Base-by-base conservation (phyloP, 2,329 filamentous ascomycete species). In the Cercospora sp. region DNA sequence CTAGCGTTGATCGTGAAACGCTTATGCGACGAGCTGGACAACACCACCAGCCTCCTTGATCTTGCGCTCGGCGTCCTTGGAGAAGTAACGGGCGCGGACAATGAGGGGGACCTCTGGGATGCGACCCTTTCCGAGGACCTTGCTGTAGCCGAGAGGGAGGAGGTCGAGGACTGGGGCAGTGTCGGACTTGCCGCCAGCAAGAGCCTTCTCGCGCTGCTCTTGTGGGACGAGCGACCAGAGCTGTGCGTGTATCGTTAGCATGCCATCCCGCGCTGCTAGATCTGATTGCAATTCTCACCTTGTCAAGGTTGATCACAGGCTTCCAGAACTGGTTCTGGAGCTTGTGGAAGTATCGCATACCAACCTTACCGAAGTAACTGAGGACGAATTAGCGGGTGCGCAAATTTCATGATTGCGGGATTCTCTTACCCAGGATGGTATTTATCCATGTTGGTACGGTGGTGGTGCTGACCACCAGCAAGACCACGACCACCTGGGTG, bases 391-490 rank as follows among this genome's bases (percentile, higher is more conserved):
- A 62, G 60, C 26, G 9, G n/a, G 20, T n/a, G 36, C 28, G 60
- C 28, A 39, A 13, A 20, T 18, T 13, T n/a, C 9, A 12, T 4
- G 1, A 26, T 30, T n/a, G 18, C 12, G 16, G 4, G 3, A 28
- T 23, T 30, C 12, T 20, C 60, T 62, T 48, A 62, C 60, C 95
- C 95, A 73, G 94, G 93, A 82, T 96, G 92, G 90, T 94, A 93
- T 86, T 94, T 94, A 83, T 92, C 90, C 79, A 93, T 86, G 87
- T 96, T 96, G 81, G 92, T 96, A 77, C 92, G 86, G 90, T 96
- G 93, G 87, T 99, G 95, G 88, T 99, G 95, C 87, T 97, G 93
- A 89, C 94, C 94, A 96, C 95, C 94, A 83, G 95, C 95, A 86
- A 92, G 92, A 90, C 89, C 88, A 81, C 88, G 88, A 87, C 87